phyloP scores from a whole-genome alignment of 2,329 filamentous ascomycete genomes.

The Sclerotinia subarctica region DNA sequence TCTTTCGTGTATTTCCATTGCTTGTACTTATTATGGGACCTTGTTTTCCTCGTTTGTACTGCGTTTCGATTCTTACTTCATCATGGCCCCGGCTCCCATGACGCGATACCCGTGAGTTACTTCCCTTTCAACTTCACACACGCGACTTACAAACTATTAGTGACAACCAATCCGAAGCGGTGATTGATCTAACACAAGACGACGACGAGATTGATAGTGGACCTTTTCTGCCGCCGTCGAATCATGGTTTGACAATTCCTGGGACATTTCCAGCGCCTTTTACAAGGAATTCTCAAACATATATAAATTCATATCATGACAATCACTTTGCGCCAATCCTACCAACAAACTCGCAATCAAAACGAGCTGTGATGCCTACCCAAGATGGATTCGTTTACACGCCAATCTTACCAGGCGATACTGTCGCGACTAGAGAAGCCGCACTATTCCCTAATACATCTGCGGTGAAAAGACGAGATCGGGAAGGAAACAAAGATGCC shows the following conservation, averaged over 20 bases:
- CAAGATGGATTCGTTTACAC: neutral
- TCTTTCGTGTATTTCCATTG: neutral
- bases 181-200: conserved; percentile 16
- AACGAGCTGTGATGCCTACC: neutral
- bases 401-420: conserved; percentile 14
- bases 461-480: neutral
- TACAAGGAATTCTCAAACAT: neutral
- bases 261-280: conserved; percentile 1
- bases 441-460: neutral
- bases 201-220: conserved; percentile 2
- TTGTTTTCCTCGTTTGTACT: neutral
- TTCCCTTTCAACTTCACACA: conserved; percentile 1
- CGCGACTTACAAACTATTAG: conserved; percentile 8
- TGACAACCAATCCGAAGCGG: neutral
- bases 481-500: neutral
- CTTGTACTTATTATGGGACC: neutral
- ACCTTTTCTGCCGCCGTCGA: neutral
- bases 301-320: neutral
- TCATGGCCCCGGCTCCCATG: conserved; percentile 4
- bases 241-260: conserved; percentile 15
- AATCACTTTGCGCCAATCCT: conserved; percentile 5
- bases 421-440: neutral
- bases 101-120: conserved; percentile 11
- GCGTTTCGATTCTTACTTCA: neutral
- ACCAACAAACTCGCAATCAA: neutral